Base-by-base conservation (phyloP, 2,329 filamentous ascomycete species). In the Penicillium sp. region DNA sequence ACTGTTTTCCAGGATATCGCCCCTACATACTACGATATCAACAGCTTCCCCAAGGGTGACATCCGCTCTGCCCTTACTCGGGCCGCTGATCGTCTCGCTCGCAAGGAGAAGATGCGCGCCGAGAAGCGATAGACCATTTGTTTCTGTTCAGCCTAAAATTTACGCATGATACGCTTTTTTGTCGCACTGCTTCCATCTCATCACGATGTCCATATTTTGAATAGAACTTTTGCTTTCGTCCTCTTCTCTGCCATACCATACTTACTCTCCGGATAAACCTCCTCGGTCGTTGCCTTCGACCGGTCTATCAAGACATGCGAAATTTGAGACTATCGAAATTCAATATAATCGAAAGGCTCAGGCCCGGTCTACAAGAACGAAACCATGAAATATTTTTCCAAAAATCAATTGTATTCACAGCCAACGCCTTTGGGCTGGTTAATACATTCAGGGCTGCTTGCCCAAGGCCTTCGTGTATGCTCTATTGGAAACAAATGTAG, bases 21-120 rank as follows among this genome's bases (percentile, higher is more conserved):
- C 5, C 93, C 93, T 2, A 86, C 83, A 19, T 99, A 99, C 78
- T 99, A 96, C 75, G 91, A 99, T 69, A 76, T 97, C 12, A 82
- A 87, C 1, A 83, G 84, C 0, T 97, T 97, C 75, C 86, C 76
- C 45, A 91, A 96, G 74, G 91, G 92, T 53, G 93, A 97, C 59
- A 87, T 96, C 65, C 93, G 89, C 78, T 86, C 84, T 76, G 81
- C 83, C 3, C 72, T 88, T 56, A 76, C 82, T 65, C 78, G 82
- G 50, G 79, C 82, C 10, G 73, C 75, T 25, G 83, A 85, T 42
- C 81, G 84, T 69, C 75, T 86, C 49, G 75, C 79, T 63, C 78
- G 83, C 54, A 83, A 82, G 65, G 78, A 84, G 62, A 80, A 78
- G 64, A 78, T 80, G 75, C 74, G 76, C 43, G 59, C 67, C n/a